Percentiles rank a stretch among this genome's conserved stretches.
Conservation (phyloP, 352 stramenopile genomes). For the Phytophthora cryptogea region DNA sequence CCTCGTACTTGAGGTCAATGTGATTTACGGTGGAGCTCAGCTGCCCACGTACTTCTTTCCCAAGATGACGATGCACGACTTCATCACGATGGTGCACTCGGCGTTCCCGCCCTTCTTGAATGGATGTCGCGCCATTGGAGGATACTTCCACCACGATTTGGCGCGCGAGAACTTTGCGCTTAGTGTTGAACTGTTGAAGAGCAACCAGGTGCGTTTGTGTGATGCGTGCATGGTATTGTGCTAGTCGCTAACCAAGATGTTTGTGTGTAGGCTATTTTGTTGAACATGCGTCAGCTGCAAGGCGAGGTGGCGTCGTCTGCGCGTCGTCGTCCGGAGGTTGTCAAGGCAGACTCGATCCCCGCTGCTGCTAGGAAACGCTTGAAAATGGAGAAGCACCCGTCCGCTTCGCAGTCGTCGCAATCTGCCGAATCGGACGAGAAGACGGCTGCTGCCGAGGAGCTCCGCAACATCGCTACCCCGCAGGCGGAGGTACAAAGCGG, state of each 20-base stretch:
- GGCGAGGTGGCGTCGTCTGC: slow-evolving; percentile 70
- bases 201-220: slow-evolving; percentile 58
- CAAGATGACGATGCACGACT: slow-evolving; percentile 91
- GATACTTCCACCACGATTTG: slow-evolving; percentile 86
- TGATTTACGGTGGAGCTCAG: slow-evolving; percentile 70
- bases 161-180: slow-evolving; percentile 75
- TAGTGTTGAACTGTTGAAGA: slow-evolving; percentile 78
- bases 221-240: not conserved
- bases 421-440: slow-evolving; percentile 25
- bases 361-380: slow-evolving; percentile 60
- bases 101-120: slow-evolving; percentile 97
- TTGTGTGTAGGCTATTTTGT: slow-evolving; percentile 62
- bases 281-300: slow-evolving; percentile 80
- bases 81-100: slow-evolving; percentile 91
- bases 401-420: slow-evolving; percentile 9
- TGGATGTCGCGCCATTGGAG: slow-evolving; percentile 94
- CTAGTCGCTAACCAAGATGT: not conserved
- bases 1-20: slow-evolving; percentile 94
- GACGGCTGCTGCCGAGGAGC: slow-evolving; percentile 36
- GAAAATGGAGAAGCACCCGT: slow-evolving; percentile 67
- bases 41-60: slow-evolving; percentile 71
- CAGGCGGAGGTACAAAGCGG: slow-evolving; percentile 53
- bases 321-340: slow-evolving; percentile 49
- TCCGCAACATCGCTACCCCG: slow-evolving; percentile 50
- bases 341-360: slow-evolving; percentile 59